Evolutionary conservation across 1,139 yeast genomes (phyloP).

Genomic region (Hansenula lynferdii): DNA sequence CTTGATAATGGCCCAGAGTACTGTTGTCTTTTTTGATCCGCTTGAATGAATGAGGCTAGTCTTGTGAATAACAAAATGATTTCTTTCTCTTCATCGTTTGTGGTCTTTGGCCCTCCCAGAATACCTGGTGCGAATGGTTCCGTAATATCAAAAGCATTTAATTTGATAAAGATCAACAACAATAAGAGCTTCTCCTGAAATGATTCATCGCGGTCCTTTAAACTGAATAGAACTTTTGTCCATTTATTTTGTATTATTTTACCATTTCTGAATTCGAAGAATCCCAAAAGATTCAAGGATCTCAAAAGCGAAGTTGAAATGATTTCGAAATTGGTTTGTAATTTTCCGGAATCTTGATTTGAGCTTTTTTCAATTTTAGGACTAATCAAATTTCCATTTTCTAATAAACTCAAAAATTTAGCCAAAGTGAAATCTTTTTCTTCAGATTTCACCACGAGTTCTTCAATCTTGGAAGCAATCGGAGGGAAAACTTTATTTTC

Average conservation of each 20-base stretch:
- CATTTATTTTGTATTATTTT: conserved; percentile 43
- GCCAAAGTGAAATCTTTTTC: conserved; percentile 22
- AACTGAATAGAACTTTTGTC: conserved; percentile 46
- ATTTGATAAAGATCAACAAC: conserved; percentile 41
- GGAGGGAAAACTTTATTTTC: conserved; percentile 52
- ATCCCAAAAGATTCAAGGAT: conserved; percentile 49
- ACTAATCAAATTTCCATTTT: conserved; percentile 30
- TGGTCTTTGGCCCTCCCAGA: conserved; percentile 29
- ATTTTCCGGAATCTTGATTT: conserved; percentile 20
- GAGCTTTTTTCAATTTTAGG: conserved; percentile 28
- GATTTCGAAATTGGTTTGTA: conserved; percentile 46
- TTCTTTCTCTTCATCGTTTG: conserved; percentile 26
- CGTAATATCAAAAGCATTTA: conserved; percentile 32
- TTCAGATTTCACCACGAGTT: conserved; percentile 30
- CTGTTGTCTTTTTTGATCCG: conserved; percentile 52
- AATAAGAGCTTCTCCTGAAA: conserved; percentile 36
- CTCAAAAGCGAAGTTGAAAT: conserved; percentile 59
- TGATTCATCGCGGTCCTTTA: conserved; percentile 24
- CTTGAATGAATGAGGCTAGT: conserved; percentile 49
- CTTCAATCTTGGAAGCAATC: conserved; percentile 32
- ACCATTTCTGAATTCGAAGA: conserved; percentile 36
- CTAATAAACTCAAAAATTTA: conserved; percentile 22
- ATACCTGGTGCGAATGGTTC: conserved; percentile 26
- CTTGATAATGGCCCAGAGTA: conserved; percentile 71
- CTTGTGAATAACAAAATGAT: conserved; percentile 51